phyloP scores from a whole-genome alignment of 2,329 filamentous ascomycete species.

The Gliomastix tumulicola region DNA sequence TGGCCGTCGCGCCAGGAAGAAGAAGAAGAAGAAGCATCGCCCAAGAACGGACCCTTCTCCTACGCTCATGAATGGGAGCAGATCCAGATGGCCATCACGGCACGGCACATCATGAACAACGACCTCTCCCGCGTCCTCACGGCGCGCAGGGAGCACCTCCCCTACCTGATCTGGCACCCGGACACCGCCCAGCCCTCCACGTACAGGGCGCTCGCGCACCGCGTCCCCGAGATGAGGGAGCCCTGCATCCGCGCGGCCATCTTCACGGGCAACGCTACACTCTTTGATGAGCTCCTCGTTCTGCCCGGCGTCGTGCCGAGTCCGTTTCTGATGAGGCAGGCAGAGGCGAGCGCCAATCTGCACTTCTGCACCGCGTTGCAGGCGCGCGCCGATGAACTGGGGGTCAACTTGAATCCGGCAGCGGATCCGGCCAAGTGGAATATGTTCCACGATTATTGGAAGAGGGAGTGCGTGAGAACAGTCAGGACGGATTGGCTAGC shows the following conservation, averaged over 20 bases:
- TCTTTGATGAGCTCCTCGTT: slow-evolving; percentile 3
- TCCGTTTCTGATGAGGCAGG: not conserved
- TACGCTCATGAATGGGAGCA: no score
- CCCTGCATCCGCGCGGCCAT: slow-evolving; percentile 8
- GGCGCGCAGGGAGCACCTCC: slow-evolving; percentile 9
- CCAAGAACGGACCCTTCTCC: no score
- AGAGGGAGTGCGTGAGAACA: no score
- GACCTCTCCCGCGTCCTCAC: slow-evolving; percentile 12
- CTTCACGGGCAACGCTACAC: slow-evolving; percentile 7
- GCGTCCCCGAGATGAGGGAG: slow-evolving; percentile 5
- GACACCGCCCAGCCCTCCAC: slow-evolving; percentile 21
- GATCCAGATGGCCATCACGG: slow-evolving; percentile 11
- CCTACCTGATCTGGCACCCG: slow-evolving; percentile 31
- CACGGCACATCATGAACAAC: slow-evolving; percentile 21
- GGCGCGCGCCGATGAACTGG: not conserved
- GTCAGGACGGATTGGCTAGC: no score
- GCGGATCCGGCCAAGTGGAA: no score
- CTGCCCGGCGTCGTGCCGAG: not conserved
- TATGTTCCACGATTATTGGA: not conserved
- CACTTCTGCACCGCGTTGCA: not conserved
- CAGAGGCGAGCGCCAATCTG: not conserved
- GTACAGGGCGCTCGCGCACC: slow-evolving; percentile 18
- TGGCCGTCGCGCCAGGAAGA: slow-evolving; percentile 8
- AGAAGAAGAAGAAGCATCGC: no score
- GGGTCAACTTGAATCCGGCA: no score